Conservation (phyloP, 2,329 filamentous ascomycete genomes). For the Pestalotiopsis sp. region DNA sequence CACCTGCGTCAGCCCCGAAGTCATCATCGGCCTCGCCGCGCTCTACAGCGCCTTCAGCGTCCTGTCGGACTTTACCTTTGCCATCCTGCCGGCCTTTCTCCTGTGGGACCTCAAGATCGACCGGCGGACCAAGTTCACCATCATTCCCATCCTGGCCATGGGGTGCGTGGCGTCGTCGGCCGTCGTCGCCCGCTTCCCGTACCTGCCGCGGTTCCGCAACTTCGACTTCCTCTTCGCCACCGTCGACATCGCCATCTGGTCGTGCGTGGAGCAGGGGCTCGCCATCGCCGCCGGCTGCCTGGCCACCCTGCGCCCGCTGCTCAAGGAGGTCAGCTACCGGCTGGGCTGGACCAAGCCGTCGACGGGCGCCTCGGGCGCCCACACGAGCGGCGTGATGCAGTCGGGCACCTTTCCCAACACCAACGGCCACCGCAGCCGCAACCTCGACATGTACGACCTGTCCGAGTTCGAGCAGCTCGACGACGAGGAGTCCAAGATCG, state of each 20-base stretch:
- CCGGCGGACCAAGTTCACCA: slow-evolving; percentile 44
- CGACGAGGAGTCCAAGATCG: slow-evolving; percentile 4
- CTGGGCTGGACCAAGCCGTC: slow-evolving; percentile 9
- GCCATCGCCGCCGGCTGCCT: slow-evolving; percentile 51
- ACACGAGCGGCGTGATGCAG: not conserved
- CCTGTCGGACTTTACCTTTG: slow-evolving; percentile 53
- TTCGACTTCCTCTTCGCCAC: slow-evolving; percentile 48
- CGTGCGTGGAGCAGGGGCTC: slow-evolving; percentile 48
- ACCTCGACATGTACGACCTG: slow-evolving; percentile 10
- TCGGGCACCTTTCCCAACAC: not conserved
- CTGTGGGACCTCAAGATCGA: slow-evolving; percentile 54
- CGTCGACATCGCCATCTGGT: slow-evolving; percentile 51
- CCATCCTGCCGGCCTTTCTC: slow-evolving; percentile 49
- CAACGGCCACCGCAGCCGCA: not conserved
- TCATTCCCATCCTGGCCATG: slow-evolving; percentile 50
- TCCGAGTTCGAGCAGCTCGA: slow-evolving; percentile 9
- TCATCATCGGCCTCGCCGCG: slow-evolving; percentile 47
- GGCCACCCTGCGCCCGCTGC: slow-evolving; percentile 49
- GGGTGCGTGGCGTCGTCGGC: slow-evolving; percentile 51
- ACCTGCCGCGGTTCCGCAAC: slow-evolving; percentile 38
- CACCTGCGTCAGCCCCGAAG: slow-evolving; percentile 29
- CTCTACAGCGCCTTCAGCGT: slow-evolving; percentile 46
- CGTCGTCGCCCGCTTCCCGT: slow-evolving; percentile 44
- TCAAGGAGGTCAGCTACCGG: slow-evolving; percentile 9
- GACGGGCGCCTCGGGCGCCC: not conserved